These are phyloP conservation scores for Coemansia sp. DNA, from an alignment of 192 early-diverging fungal species.

Conservation along the genomic window DNA sequence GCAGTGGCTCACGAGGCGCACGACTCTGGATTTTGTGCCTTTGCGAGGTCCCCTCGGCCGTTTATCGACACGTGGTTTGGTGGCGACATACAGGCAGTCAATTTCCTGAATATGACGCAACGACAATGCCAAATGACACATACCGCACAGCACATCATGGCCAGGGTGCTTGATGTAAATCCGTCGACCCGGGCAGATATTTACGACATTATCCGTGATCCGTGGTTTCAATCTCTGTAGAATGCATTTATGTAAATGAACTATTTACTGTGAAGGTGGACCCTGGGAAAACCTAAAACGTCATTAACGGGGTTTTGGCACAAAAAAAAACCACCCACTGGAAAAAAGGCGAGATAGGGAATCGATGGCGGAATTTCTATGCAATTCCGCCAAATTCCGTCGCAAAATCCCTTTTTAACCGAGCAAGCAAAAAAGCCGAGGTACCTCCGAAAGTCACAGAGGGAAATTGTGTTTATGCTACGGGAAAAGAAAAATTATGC, in stretches of 20 bases:
- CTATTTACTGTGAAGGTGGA: background rate
- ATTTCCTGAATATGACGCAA: conserved; percentile 13
- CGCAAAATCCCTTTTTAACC: background rate
- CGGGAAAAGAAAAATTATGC: background rate
- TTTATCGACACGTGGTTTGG: conserved; percentile 42
- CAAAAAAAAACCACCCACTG: too few relatives aligned
- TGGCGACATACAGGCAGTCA: background rate
- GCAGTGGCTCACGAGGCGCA: conserved; percentile 42
- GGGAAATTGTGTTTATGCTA: background rate
- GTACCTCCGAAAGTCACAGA: background rate
- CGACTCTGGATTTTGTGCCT: conserved; percentile 28
- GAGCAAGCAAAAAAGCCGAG: background rate
- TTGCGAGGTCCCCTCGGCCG: conserved; percentile 2
- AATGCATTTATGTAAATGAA: background rate
- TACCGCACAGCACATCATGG: conserved; percentile 6
- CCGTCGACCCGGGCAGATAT: conserved; percentile 27
- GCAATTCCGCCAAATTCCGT: background rate
- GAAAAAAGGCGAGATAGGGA: background rate
- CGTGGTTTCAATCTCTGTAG: conserved; percentile 28
- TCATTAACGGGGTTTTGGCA: too few relatives aligned
- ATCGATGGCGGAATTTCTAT: background rate
- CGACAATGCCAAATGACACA: conserved; percentile 1
- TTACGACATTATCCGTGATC: conserved; percentile 15
- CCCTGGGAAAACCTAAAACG: too few relatives aligned
- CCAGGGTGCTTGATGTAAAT: conserved; percentile 26